A percentile compares a stretch with the other conserved stretches of the same genome.
These are phyloP conservation scores for Colletotrichum truncatum DNA, from an alignment of 2,329 filamentous ascomycete species.

Conservation along the genomic window DNA sequence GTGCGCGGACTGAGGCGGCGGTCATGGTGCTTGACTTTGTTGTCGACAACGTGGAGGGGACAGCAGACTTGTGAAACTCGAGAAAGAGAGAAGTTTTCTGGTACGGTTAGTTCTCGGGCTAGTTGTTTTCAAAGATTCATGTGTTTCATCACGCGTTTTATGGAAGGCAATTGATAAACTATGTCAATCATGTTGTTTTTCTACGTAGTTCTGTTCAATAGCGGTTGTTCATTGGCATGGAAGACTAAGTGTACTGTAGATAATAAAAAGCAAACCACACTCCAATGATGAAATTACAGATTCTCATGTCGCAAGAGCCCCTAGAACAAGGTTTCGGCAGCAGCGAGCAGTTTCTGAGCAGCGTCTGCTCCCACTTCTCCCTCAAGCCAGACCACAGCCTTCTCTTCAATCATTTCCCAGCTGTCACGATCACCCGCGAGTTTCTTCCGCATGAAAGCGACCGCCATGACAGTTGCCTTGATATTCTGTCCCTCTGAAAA, in stretches of 20 bases:
- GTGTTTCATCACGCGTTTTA: no score
- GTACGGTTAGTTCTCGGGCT: no score
- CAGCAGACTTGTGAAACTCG: no score
- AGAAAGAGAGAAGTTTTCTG: no score
- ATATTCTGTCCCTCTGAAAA: not conserved
- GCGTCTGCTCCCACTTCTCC: not conserved
- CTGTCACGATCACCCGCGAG: conserved; percentile 56
- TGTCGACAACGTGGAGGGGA: not conserved
- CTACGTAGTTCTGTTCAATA: no score
- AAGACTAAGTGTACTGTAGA: no score
- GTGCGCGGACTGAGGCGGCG: conserved; percentile 15
- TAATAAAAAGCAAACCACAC: no score
- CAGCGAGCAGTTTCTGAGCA: not conserved
- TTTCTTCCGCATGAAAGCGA: conserved; percentile 58
- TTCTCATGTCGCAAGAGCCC: not conserved
- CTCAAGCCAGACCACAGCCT: conserved; percentile 62
- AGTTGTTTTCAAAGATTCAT: no score
- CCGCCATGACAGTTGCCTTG: conserved; percentile 48
- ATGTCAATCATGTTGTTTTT: no score
- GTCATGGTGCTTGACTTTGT: conserved; percentile 13
- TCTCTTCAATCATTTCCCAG: conserved; percentile 73
- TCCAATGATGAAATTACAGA: no score
- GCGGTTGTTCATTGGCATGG: no score
- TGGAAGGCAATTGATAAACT: no score
- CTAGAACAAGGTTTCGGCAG: not conserved